Conservation (phyloP, 1,139 yeast species). For the Scheffersomyces illinoinensis region DNA sequence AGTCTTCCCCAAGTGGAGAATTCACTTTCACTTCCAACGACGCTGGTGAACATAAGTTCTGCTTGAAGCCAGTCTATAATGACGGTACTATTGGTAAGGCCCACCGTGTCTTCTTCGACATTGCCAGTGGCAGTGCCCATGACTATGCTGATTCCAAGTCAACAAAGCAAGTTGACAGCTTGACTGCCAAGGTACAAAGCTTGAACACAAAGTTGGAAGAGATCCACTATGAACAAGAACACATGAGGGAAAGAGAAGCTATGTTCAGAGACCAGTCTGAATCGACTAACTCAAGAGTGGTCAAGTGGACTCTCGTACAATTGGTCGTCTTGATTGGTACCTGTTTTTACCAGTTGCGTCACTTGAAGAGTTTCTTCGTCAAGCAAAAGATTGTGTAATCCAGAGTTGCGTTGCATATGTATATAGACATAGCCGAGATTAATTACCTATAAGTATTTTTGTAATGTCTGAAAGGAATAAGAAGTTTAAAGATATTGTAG, state of each 20-base stretch:
- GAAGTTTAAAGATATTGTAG: not conserved
- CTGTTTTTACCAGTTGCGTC: constrained; percentile 50
- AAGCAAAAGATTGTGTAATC: constrained; percentile 50
- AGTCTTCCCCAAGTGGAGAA: constrained; percentile 39
- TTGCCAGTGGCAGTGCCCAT: constrained; percentile 49
- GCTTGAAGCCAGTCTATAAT: constrained; percentile 44
- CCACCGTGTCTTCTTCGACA: constrained; percentile 48
- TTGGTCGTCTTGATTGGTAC: constrained; percentile 48
- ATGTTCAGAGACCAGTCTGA: constrained; percentile 50
- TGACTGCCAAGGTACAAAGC: constrained; percentile 38
- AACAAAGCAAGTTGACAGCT: constrained; percentile 43
- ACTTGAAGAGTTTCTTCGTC: constrained; percentile 52
- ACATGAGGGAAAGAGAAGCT: constrained; percentile 50
- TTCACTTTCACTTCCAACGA: constrained; percentile 36
- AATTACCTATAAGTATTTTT: not conserved
- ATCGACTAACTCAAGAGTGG: constrained; percentile 46
- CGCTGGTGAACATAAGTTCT: constrained; percentile 50
- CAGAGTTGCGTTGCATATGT: not conserved
- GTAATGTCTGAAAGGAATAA: not conserved
- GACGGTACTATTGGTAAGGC: constrained; percentile 35
- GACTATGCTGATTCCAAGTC: constrained; percentile 52
- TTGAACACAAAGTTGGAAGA: constrained; percentile 45
- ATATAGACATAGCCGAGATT: not conserved
- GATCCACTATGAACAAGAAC: constrained; percentile 49
- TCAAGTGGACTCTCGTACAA: constrained; percentile 49